Evolutionary conservation across 2,329 filamentous ascomycete genomes (phyloP).

Genomic region (Zasmidium angulare): DNA sequence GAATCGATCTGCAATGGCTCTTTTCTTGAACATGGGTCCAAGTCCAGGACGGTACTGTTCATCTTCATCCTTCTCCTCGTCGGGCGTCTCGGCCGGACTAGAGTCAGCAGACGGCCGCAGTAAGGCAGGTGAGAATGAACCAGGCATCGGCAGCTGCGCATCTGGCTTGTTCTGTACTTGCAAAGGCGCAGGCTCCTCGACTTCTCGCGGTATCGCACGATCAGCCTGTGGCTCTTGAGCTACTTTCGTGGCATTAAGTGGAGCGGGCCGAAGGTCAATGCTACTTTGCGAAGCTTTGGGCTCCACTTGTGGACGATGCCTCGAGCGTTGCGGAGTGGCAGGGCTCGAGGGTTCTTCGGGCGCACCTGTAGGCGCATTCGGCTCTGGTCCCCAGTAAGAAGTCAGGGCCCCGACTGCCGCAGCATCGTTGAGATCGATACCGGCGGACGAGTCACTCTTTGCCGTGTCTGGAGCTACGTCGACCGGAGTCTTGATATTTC

Average conservation of each 20-base stretch:
- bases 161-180: slow-evolving; percentile 20
- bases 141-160: slow-evolving; percentile 16
- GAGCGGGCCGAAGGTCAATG: slow-evolving; percentile 33
- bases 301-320: slow-evolving; percentile 21
- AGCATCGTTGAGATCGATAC: slow-evolving; percentile 24
- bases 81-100: slow-evolving; percentile 19
- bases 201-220: background rate
- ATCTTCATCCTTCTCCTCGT: slow-evolving; percentile 22
- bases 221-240: slow-evolving; percentile 4
- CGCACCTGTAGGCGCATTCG: slow-evolving; percentile 6
- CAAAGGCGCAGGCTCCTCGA: slow-evolving; percentile 8
- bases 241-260: slow-evolving; percentile 22
- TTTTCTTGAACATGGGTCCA: slow-evolving; percentile 86
- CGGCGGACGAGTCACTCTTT: slow-evolving; percentile 24
- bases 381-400: slow-evolving; percentile 29
- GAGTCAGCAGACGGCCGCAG: slow-evolving; percentile 8
- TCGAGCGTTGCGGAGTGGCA: slow-evolving; percentile 27
- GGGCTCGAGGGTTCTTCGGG: slow-evolving; percentile 18
- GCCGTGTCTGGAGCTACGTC: slow-evolving; percentile 17
- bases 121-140: slow-evolving; percentile 10
- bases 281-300: slow-evolving; percentile 18
- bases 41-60: slow-evolving; percentile 69
- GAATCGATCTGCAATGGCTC: slow-evolving; percentile 68
- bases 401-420: slow-evolving; percentile 26
- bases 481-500: slow-evolving; percentile 10